Evolutionary conservation across 257 asterid genomes (phyloP).

Genomic region (Haberlea rhodopensis): DNA sequence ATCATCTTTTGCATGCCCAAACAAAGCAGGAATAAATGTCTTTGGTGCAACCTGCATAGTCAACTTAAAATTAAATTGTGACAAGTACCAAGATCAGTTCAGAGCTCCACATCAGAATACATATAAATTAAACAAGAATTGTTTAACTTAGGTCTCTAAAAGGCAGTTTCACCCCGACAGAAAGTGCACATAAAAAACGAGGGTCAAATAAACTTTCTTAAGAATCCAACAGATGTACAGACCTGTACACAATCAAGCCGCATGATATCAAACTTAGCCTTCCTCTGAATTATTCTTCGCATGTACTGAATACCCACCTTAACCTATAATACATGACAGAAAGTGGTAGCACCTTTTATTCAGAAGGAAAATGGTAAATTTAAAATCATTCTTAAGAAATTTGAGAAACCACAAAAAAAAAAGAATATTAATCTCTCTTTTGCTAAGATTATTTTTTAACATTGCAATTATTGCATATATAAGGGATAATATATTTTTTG

Average conservation of each 20-base stretch:
- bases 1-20: conserved; percentile 95
- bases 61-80: conserved; percentile 19
- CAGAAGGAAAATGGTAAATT: conserved; percentile 11
- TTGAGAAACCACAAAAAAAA: conserved; percentile 2
- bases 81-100: conserved; percentile 23
- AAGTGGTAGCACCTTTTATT: conserved; percentile 18
- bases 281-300: conserved; percentile 86
- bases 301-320: conserved; percentile 92
- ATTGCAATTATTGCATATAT: conserved; percentile 4
- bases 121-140: background rate
- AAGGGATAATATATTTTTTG: background rate
- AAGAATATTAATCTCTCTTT: conserved; percentile 1
- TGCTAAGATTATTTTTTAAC: background rate
- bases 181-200: conserved; percentile 12
- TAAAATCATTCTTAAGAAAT: background rate
- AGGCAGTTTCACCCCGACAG: background rate
- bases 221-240: conserved; percentile 27
- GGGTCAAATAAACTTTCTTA: conserved; percentile 21
- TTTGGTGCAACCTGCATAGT: conserved; percentile 76
- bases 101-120: conserved; percentile 19
- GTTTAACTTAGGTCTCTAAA: background rate
- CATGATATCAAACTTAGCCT: conserved; percentile 89
- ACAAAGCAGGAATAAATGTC: conserved; percentile 85
- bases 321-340: conserved; percentile 43
- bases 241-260: conserved; percentile 79